Conservation (phyloP, 768 basidiomycete genomes). For the Boletus tylopilopsis region DNA sequence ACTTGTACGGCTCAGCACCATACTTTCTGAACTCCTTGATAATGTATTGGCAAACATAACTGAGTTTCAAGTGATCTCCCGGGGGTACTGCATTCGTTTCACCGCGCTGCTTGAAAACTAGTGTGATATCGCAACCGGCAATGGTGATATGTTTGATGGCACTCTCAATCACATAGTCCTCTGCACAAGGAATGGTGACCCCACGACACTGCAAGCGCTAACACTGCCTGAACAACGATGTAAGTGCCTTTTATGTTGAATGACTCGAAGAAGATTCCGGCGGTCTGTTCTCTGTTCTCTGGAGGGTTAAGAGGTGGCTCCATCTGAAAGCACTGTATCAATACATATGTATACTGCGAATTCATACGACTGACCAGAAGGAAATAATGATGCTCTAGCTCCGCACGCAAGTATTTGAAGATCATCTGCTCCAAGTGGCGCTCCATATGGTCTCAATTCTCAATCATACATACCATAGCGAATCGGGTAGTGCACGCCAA, state of each 20-base stretch:
- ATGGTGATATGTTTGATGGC: slow-evolving; percentile 99
- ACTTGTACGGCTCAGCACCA: slow-evolving; percentile 92
- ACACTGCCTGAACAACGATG: slow-evolving; percentile 97
- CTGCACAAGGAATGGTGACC: slow-evolving; percentile 94
- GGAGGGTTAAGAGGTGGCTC: slow-evolving; percentile 98
- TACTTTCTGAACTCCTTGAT: slow-evolving; percentile 99
- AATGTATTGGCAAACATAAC: slow-evolving; percentile 98
- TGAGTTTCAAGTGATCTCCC: slow-evolving; percentile 91
- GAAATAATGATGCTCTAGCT: slow-evolving; percentile 99
- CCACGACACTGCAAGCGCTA: slow-evolving; percentile 98
- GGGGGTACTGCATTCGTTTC: slow-evolving; percentile 89
- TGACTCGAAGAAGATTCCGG: slow-evolving; percentile 99
- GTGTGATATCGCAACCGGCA: slow-evolving; percentile 94
- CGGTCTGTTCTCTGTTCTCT: slow-evolving; percentile 98
- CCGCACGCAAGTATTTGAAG: slow-evolving; percentile 98
- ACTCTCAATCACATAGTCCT: slow-evolving; percentile 98
- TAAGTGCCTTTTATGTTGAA: slow-evolving; percentile 99
- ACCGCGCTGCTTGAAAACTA: slow-evolving; percentile 93
- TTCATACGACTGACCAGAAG: slow-evolving; percentile 64
- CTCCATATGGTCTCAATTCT: slow-evolving; percentile 99
- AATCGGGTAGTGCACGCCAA: slow-evolving; percentile 94
- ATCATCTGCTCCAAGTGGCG: slow-evolving; percentile 99
- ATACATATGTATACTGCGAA: not conserved
- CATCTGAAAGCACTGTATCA: slow-evolving; percentile 54
- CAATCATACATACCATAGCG: slow-evolving; percentile 96